A percentile compares a stretch with the other conserved stretches of the same genome.
These are phyloP conservation scores for Recurvomyces mirabilis DNA, from an alignment of 495 filamentous ascomycete species.

Conservation along the genomic window DNA sequence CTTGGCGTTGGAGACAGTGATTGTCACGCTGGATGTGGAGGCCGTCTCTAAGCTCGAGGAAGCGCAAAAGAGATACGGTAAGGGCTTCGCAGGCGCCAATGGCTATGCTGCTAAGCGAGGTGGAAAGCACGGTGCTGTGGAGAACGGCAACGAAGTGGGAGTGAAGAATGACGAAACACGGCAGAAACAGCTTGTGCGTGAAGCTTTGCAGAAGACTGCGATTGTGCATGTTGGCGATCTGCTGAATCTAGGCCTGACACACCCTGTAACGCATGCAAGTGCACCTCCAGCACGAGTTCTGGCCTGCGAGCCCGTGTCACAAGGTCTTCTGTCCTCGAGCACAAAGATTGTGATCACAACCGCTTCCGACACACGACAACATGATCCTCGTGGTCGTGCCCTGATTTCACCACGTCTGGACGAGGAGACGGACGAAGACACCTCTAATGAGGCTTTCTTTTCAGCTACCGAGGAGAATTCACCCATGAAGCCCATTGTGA, in stretches of 20 bases:
- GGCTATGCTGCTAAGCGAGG: constrained; percentile 27
- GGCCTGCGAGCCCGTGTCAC: constrained; percentile 64
- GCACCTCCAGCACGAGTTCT: constrained; percentile 60
- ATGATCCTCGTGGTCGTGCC: constrained; percentile 38
- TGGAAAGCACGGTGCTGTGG: constrained; percentile 10
- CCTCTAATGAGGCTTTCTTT: constrained; percentile 77
- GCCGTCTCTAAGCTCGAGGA: constrained; percentile 52
- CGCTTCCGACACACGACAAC: constrained; percentile 29
- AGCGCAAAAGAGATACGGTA: constrained; percentile 50
- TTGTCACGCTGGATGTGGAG: constrained; percentile 72
- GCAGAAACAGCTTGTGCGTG: constrained; percentile 65
- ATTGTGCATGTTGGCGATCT: constrained; percentile 77
- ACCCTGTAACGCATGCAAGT: constrained; percentile 77
- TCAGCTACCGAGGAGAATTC: constrained; percentile 68
- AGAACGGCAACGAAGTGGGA: neutral
- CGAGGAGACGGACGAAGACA: constrained; percentile 64
- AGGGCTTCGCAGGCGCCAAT: constrained; percentile 41
- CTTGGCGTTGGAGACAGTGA: constrained; percentile 68
- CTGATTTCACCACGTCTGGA: constrained; percentile 32
- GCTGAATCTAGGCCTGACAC: constrained; percentile 71
- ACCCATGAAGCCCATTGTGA: constrained; percentile 23
- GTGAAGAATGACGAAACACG: constrained; percentile 40
- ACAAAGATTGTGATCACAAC: constrained; percentile 56
- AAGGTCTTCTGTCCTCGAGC: constrained; percentile 62
- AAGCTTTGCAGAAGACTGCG: constrained; percentile 55